Evolutionary conservation across 257 asterid genomes (phyloP), one percentile per base, ranked within the genome.

Genomic region (Schizonepeta tenuifolia): DNA sequence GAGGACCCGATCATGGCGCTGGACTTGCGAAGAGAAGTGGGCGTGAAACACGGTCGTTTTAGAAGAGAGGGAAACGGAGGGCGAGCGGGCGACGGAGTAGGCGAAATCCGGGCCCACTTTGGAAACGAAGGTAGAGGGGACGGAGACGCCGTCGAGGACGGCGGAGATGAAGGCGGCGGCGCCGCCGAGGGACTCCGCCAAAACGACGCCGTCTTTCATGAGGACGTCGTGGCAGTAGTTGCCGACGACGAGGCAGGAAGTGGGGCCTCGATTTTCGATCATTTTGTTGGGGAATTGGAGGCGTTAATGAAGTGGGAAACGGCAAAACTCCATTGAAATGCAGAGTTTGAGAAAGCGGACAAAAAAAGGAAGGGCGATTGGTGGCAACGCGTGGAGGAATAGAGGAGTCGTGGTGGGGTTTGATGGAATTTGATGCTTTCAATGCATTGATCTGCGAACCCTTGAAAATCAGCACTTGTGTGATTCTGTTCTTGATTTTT

Each of bases 191-290:
- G 97, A 91, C 50, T 89, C 88, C 20, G 87, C 92, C 0, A 91
- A 24, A 0, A 89, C 83, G 80, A 57, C 83, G 74, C 77, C 92
- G 79, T 91, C 96, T 60, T 86, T 90, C 72, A 86, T 79, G 44
- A 93, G 70, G 13, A 93, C 89, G 71, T 93, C 98, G 80, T 93
- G 98, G 87, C 97, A 91, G 78, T 91, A 93, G 74, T 91, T 93
- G 74, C 98, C 97, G 53, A 91, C 97, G 59, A 93, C 84, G 31
- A 91, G 79, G 79, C 96, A 86, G 38, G 85, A 70, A 13, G 76
- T 4, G 53, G 76, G 76, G 0, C 59, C 49, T 21, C 73, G 78
- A 44, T 65, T 74, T 15, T 61, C 75, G 44, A 72, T 70, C 86
- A 78, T 78, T 38, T 55, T 49, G 21, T 6, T 24, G 5, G 59